Percentiles rank a stretch among this genome's conserved stretches.
These are phyloP conservation scores for Coleophoma crateriformis DNA, from an alignment of 2,329 filamentous ascomycete genomes.

Conservation along the genomic window DNA sequence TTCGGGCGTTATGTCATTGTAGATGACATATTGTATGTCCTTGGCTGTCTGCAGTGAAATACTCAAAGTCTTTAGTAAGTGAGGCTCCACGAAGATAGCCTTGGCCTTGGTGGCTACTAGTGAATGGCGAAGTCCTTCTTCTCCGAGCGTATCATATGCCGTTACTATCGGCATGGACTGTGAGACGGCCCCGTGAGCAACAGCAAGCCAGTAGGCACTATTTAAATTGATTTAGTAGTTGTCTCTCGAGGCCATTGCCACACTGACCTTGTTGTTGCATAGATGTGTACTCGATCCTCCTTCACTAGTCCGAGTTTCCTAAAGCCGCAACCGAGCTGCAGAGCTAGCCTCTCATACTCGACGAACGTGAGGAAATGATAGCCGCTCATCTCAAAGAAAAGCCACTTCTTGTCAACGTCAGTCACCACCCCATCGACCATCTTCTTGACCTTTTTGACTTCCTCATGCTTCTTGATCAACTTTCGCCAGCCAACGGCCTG, in stretches of 20 bases:
- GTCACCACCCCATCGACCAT: constrained; percentile 71
- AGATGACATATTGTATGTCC: constrained; percentile 45
- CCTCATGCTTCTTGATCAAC: constrained; percentile 68
- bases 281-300: constrained; percentile 68
- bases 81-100: constrained; percentile 82
- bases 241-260: not conserved
- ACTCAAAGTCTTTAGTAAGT: constrained; percentile 57
- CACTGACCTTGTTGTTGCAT: constrained; percentile 58
- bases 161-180: constrained; percentile 91
- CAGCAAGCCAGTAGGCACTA: constrained; percentile 38
- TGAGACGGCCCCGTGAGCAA: constrained; percentile 53
- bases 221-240: constrained; percentile 15
- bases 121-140: constrained; percentile 78
- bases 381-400: constrained; percentile 73
- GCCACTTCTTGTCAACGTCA: constrained; percentile 81
- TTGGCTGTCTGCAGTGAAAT: constrained; percentile 52
- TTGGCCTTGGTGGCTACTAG: constrained; percentile 73
- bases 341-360: constrained; percentile 66
- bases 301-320: constrained; percentile 64
- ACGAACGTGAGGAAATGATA: constrained; percentile 73
- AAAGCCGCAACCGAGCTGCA: constrained; percentile 64
- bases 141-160: constrained; percentile 86
- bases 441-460: constrained; percentile 86
- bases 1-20: constrained; percentile 46
- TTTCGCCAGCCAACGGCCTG: constrained; percentile 64